Percentiles rank a stretch among this genome's conserved stretches.
These are phyloP conservation scores for Blastosporella zonata DNA, from an alignment of 1,284 basidiomycete species.

Conservation along the genomic window DNA sequence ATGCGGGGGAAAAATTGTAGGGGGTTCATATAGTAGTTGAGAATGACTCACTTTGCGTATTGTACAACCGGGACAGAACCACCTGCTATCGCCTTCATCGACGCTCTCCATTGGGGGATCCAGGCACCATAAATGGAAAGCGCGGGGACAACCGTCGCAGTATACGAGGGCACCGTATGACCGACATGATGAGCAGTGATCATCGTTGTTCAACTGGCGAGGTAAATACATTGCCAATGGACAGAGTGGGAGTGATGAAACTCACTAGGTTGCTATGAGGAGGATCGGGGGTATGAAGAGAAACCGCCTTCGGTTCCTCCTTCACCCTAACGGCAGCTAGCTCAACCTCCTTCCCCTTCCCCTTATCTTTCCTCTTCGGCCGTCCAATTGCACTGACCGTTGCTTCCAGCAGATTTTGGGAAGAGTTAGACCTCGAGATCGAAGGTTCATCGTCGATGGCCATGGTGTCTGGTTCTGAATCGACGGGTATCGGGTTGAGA, in stretches of 20 bases:
- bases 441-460: conserved; percentile 44
- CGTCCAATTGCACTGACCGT: conserved; percentile 30
- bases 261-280: conserved; percentile 40
- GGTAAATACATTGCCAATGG: conserved; percentile 37
- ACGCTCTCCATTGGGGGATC: conserved; percentile 90
- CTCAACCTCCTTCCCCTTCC: conserved; percentile 59
- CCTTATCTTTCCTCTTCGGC: conserved; percentile 58
- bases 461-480: conserved; percentile 43
- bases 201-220: conserved; percentile 79
- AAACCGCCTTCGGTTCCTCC: conserved; percentile 59
- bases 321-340: conserved; percentile 52
- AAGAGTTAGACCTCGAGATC: conserved; percentile 61
- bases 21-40: conserved; percentile 4
- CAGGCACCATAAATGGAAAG: conserved; percentile 95
- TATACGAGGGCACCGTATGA: conserved; percentile 82
- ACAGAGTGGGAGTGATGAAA: conserved; percentile 16
- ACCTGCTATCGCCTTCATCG: conserved; percentile 83
- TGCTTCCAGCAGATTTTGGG: conserved; percentile 45
- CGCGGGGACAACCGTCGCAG: conserved; percentile 95
- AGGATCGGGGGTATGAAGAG: conserved; percentile 51
- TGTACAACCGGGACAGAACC: conserved; percentile 87
- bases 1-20: conserved; percentile 13
- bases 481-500: conserved; percentile 40
- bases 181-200: conserved; percentile 91
- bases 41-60: conserved; percentile 56